phyloP scores from a whole-genome alignment of 129 eudicot species.

The Chrysanthemum makinoi region DNA sequence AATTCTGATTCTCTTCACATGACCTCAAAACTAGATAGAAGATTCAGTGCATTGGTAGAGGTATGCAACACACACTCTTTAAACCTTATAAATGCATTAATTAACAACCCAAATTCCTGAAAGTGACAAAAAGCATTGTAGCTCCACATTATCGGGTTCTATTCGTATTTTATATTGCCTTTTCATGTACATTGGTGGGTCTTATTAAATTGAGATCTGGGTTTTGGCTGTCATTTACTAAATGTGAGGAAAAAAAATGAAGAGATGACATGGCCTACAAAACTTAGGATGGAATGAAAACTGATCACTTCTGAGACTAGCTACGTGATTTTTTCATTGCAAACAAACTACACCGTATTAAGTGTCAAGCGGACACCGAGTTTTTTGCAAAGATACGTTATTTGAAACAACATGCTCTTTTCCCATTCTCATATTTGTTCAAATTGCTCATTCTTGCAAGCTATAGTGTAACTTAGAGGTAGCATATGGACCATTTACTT shows the following conservation, averaged over 20 bases:
- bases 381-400: too few relatives aligned
- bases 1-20: constrained; percentile 81
- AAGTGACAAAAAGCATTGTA: not conserved
- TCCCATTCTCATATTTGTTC: too few relatives aligned
- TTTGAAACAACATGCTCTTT: too few relatives aligned
- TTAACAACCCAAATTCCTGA: not conserved
- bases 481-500: too few relatives aligned
- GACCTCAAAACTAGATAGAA: constrained; percentile 90
- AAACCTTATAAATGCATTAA: not conserved
- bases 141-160: not conserved
- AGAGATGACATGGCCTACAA: too few relatives aligned
- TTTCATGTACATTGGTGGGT: not conserved
- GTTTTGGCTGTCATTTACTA: not conserved
- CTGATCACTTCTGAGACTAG: too few relatives aligned
- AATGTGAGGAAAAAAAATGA: not conserved
- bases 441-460: too few relatives aligned
- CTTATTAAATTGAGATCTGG: not conserved
- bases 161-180: not conserved
- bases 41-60: constrained; percentile 95
- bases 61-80: constrained; percentile 32
- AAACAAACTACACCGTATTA: too few relatives aligned
- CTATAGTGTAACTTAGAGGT: too few relatives aligned
- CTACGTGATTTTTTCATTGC: too few relatives aligned
- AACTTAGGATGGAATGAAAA: too few relatives aligned
- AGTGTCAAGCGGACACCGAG: too few relatives aligned